Conservation (phyloP, 164 flowering plant genomes). For the Platanus orientalis region DNA sequence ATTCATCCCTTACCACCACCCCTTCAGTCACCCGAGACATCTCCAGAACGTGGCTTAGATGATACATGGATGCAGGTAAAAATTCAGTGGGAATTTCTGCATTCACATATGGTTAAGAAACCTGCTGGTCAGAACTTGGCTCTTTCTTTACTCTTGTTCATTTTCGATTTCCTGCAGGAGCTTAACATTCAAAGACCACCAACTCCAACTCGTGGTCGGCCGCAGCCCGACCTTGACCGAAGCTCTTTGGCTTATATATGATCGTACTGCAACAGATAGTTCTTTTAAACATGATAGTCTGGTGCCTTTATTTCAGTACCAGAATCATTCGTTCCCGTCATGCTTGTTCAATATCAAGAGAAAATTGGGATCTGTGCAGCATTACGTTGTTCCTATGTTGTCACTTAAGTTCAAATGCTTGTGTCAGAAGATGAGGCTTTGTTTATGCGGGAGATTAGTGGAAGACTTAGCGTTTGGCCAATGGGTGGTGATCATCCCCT, state of each 20-base stretch:
- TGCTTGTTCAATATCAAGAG: too few relatives aligned
- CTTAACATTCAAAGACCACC: conserved; percentile 97
- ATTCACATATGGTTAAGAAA: not conserved
- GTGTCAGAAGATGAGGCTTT: conserved; percentile 8
- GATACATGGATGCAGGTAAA: conserved; percentile 96
- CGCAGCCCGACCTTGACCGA: conserved; percentile 83
- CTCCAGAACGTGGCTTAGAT: conserved; percentile 71
- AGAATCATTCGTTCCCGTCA: too few relatives aligned
- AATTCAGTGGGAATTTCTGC: not conserved
- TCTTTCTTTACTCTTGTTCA: not conserved
- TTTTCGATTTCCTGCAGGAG: conserved; percentile 46
- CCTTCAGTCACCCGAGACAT: conserved; percentile 82
- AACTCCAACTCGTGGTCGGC: conserved; percentile 96
- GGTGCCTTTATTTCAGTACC: not conserved
- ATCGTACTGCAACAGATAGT: conserved; percentile 7
- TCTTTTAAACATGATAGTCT: too few relatives aligned
- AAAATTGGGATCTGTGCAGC: too few relatives aligned
- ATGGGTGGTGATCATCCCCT: not conserved
- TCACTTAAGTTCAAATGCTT: too few relatives aligned
- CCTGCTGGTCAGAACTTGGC: not conserved
- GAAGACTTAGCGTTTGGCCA: conserved; percentile 12
- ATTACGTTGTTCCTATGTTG: too few relatives aligned
- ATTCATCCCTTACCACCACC: conserved; percentile 99
- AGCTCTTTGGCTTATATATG: conserved; percentile 87
- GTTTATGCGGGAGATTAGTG: conserved; percentile 5